Evolutionary conservation across 148 eudicot genomes (phyloP).

Genomic region (Linanthus parryae): DNA sequence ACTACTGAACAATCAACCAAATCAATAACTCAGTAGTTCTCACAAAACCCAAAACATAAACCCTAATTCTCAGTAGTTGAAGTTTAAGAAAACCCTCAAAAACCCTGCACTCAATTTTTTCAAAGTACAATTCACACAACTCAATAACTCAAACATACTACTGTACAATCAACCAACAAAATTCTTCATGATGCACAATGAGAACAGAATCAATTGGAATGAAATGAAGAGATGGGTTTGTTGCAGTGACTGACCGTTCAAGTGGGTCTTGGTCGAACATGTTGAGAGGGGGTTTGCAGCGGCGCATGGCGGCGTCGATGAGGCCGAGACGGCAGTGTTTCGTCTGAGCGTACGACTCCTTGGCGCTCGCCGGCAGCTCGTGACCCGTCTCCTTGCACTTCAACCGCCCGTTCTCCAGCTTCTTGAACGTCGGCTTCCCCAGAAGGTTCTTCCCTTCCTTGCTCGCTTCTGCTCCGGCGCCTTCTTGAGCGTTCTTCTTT

Average conservation of each 20-base stretch:
- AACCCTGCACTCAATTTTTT: no score
- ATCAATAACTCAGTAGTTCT: no score
- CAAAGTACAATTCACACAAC: no score
- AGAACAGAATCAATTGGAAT: no score
- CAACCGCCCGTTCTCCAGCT: conserved; percentile 72
- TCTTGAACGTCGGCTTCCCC: conserved; percentile 61
- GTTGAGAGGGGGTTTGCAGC: conserved; percentile 73
- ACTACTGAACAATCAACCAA: no score
- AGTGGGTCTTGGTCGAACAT: conserved; percentile 72
- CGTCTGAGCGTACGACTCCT: conserved; percentile 44
- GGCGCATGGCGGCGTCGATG: conserved; percentile 58
- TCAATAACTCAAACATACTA: no score
- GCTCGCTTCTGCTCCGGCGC: conserved; percentile 1
- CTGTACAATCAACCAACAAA: no score
- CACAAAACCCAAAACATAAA: no score
- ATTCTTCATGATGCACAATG: no score
- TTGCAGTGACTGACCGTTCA: conserved; percentile 33
- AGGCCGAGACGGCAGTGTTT: conserved; percentile 91
- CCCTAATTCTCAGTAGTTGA: no score
- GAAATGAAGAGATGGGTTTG: neutral
- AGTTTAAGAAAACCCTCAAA: no score
- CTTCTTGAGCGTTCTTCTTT: no score
- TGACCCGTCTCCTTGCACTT: conserved; percentile 82
- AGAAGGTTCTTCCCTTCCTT: conserved; percentile 60
- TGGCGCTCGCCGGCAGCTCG: conserved; percentile 59